Evolutionary conservation across 2,329 filamentous ascomycete genomes (phyloP).

Genomic region (Elsinoe australis): DNA sequence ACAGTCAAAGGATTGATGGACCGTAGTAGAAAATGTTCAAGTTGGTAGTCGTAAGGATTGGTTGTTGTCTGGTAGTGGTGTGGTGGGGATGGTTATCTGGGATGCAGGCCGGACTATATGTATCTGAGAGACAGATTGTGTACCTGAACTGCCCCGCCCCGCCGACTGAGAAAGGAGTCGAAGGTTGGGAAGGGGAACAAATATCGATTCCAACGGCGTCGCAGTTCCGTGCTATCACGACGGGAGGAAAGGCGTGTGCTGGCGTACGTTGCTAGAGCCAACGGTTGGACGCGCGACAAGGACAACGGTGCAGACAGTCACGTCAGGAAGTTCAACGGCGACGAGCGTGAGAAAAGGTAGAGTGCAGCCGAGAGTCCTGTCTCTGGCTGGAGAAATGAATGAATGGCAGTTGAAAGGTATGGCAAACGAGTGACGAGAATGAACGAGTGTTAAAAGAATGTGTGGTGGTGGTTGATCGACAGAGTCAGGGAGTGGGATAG

Average conservation of each 20-base stretch:
- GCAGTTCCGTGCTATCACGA: conserved; percentile 12
- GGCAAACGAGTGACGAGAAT: conserved; percentile 1
- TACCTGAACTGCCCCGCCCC: conserved; percentile 18
- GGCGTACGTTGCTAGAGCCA: conserved; percentile 5
- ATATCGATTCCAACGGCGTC: conserved; percentile 22
- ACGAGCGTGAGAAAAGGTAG: neutral
- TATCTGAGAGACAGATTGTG: conserved; percentile 16
- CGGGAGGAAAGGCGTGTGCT: neutral
- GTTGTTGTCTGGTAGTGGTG: conserved; percentile 15
- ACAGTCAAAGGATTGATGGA: neutral
- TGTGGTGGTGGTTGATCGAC: neutral
- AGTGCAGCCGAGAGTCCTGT: conserved; percentile 15
- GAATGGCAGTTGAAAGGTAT: neutral
- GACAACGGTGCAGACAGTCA: conserved; percentile 14
- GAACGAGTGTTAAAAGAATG: conserved; percentile 4
- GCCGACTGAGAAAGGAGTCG: conserved; percentile 20
- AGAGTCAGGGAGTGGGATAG: neutral
- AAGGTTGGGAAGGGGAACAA: conserved; percentile 18
- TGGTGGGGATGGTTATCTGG: conserved; percentile 17
- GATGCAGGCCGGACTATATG: conserved; percentile 17
- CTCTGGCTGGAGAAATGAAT: conserved; percentile 9
- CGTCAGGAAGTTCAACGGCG: conserved; percentile 2
- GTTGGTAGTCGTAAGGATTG: neutral
- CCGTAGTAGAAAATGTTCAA: conserved; percentile 1
- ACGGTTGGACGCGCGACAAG: conserved; percentile 16